Conservation (phyloP, 768 basidiomycete genomes). For the Gloeopeniophorella convolvens region DNA sequence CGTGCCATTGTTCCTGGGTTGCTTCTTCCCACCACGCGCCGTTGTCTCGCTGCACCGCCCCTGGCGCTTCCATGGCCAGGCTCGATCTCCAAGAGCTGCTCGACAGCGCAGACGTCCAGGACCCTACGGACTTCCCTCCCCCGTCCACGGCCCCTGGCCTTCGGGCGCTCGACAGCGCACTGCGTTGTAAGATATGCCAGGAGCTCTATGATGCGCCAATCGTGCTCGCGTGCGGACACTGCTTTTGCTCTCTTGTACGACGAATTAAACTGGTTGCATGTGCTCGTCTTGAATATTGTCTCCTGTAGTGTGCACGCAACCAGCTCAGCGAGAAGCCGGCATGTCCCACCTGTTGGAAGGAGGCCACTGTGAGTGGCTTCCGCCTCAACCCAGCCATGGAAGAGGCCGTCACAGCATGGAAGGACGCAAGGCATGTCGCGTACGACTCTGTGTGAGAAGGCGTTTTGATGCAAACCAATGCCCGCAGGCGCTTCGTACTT, state of each 20-base stretch:
- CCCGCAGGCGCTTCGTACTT: constrained; percentile 16
- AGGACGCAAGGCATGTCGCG: constrained; percentile 30
- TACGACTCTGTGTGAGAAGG: neutral
- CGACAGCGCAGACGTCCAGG: constrained; percentile 18
- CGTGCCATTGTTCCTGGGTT: too few relatives aligned
- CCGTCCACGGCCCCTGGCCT: constrained; percentile 24
- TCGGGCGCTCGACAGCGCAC: constrained; percentile 29
- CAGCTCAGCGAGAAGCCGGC: constrained; percentile 29
- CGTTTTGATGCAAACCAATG: neutral
- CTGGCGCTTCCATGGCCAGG: constrained; percentile 9
- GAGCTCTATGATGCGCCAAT: constrained; percentile 34
- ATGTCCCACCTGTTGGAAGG: constrained; percentile 33
- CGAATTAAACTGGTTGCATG: neutral
- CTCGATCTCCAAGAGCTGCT: constrained; percentile 11
- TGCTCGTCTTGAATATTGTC: constrained; percentile 2
- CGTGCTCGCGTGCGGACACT: constrained; percentile 35
- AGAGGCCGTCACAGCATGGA: constrained; percentile 33
- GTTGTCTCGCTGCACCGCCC: too few relatives aligned
- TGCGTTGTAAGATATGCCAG: constrained; percentile 38
- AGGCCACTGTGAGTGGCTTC: constrained; percentile 29
- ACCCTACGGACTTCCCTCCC: constrained; percentile 33
- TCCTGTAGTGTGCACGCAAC: constrained; percentile 33
- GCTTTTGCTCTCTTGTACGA: constrained; percentile 34
- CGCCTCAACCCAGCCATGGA: constrained; percentile 33
- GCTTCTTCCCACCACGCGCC: too few relatives aligned